A percentile compares a stretch with the other conserved stretches of the same genome.
phyloP scores from a whole-genome alignment of 495 filamentous ascomycete genomes.

The Penicillium desertorum region DNA sequence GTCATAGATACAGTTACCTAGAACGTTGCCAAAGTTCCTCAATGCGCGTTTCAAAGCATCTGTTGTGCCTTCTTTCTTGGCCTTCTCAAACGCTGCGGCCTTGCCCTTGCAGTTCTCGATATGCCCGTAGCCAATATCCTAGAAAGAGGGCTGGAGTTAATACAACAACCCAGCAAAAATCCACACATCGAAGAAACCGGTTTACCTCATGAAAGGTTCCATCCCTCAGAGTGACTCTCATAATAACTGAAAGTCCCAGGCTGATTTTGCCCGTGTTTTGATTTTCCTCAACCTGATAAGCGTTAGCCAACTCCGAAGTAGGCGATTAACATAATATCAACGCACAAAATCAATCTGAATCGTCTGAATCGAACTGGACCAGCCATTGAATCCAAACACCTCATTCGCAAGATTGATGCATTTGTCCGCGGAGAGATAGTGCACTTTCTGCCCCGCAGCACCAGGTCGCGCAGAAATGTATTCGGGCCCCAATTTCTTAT shows the following conservation, averaged over 20 bases:
- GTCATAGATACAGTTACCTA: conserved; percentile 97
- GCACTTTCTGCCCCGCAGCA: conserved; percentile 76
- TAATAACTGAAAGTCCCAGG: conserved; percentile 81
- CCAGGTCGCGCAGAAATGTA: conserved; percentile 86
- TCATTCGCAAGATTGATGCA: conserved; percentile 95
- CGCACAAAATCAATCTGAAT: conserved; percentile 87
- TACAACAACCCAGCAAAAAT: not conserved
- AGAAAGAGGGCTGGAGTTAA: conserved; percentile 8
- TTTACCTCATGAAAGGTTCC: conserved; percentile 85
- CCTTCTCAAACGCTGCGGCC: conserved; percentile 92
- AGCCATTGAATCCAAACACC: conserved; percentile 98
- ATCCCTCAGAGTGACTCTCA: conserved; percentile 85
- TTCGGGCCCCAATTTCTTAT: conserved; percentile 95
- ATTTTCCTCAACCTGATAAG: conserved; percentile 61
- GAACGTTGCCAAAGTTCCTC: conserved; percentile 90
- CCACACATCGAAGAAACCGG: not conserved
- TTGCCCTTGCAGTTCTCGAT: conserved; percentile 96
- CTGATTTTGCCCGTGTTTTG: conserved; percentile 65
- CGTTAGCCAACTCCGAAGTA: conserved; percentile 18
- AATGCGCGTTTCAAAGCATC: conserved; percentile 88
- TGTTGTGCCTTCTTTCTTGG: conserved; percentile 96
- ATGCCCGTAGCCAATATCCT: conserved; percentile 92
- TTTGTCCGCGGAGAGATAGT: conserved; percentile 91
- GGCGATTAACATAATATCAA: not conserved
- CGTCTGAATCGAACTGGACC: conserved; percentile 86